Evolutionary conservation across 371 early-diverging fungal species (phyloP).

Genomic region (Edhazardia aedis): DNA sequence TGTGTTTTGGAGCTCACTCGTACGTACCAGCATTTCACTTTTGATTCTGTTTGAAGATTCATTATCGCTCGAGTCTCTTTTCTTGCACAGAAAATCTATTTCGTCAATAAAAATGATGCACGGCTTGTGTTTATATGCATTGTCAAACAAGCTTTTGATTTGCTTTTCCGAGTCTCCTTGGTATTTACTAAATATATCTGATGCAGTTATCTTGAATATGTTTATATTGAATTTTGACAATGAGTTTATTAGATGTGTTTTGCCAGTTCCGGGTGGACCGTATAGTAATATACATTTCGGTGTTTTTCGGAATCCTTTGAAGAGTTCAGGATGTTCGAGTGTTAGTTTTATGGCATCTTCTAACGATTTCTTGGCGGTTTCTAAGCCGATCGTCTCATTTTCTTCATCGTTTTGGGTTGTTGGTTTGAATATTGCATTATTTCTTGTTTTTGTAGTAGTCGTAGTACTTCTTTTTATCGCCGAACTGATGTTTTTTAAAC

Average conservation of each 20-base stretch:
- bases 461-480: no score
- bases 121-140: constrained; percentile 36
- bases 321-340: constrained; percentile 36
- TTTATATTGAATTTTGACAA: constrained; percentile 4
- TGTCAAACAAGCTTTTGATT: constrained; percentile 43
- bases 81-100: constrained; percentile 12
- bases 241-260: constrained; percentile 32
- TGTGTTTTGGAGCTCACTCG: not conserved
- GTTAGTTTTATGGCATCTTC: constrained; percentile 45
- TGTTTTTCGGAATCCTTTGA: constrained; percentile 44
- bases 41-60: not conserved
- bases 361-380: constrained; percentile 44
- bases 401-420: no score
- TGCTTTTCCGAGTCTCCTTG: constrained; percentile 46
- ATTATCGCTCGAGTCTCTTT: not conserved
- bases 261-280: constrained; percentile 48
- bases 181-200: constrained; percentile 44
- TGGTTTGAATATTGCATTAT: no score
- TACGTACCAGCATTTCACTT: not conserved
- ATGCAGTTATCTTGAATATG: not conserved
- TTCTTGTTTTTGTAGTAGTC: no score
- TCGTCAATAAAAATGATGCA: constrained; percentile 47
- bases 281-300: constrained; percentile 43
- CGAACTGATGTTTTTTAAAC: no score
- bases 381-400: constrained; percentile 47